A percentile compares a stretch with the other conserved stretches of the same genome.
Evolutionary conservation across 139 green algal species (phyloP).

Genomic region (Chlorella sp.): DNA sequence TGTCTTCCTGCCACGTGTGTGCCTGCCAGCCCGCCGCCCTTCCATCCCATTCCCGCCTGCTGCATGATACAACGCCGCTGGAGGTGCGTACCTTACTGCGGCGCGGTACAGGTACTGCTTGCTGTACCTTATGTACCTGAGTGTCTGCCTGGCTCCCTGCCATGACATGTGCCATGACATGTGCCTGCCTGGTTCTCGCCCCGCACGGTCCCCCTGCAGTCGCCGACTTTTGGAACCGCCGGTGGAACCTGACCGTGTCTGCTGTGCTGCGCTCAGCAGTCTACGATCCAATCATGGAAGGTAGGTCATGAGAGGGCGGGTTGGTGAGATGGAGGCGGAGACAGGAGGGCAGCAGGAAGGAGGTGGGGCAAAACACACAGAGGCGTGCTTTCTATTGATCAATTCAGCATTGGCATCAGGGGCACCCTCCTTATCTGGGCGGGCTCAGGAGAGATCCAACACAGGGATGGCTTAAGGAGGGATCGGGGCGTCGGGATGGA

Average conservation of each 20-base stretch:
- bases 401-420: not conserved
- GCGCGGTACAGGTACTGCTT: too few species aligned
- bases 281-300: slow-evolving; percentile 1
- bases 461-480: too few species aligned
- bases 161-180: too few species aligned
- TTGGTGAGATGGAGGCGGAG: too few species aligned
- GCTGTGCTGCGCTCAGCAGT: not conserved
- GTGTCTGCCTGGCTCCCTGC: not conserved
- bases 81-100: not conserved
- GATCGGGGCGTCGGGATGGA: not conserved
- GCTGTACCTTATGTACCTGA: too few species aligned
- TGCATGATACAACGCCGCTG: not conserved
- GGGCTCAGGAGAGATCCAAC: too few species aligned
- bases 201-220: not conserved
- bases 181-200: not conserved
- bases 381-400: not conserved
- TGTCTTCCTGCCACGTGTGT: not conserved
- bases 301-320: not conserved
- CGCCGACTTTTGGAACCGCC: not conserved
- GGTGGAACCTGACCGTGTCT: not conserved
- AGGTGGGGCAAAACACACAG: too few species aligned
- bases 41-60: not conserved
- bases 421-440: too few species aligned
- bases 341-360: too few species aligned
- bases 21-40: too few species aligned